Conservation (phyloP, 2,329 filamentous ascomycete species). For the Bertia moriformis region DNA sequence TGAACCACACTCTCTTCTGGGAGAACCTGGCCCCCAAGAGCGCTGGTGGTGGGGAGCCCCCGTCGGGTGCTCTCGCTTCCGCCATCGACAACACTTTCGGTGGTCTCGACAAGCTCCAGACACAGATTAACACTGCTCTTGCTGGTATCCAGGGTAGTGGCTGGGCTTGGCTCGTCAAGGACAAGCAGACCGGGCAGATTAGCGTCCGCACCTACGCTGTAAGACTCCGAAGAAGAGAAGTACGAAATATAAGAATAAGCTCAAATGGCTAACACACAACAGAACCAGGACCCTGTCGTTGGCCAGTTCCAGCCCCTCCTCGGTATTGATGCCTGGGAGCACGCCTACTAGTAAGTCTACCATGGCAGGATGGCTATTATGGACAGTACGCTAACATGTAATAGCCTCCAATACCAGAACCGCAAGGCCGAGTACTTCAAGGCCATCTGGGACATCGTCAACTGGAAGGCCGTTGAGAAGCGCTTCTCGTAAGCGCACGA, state of each 20-base stretch:
- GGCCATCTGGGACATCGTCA: conserved; percentile 86
- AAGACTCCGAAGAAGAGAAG: no score
- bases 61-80: conserved; percentile 36
- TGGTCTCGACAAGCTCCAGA: conserved; percentile 40
- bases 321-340: conserved; percentile 90
- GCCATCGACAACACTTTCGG: conserved; percentile 46
- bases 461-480: conserved; percentile 82
- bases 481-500: conserved; percentile 44
- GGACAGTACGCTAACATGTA: not conserved
- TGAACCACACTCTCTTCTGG: conserved; percentile 58
- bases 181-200: conserved; percentile 40
- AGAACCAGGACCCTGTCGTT: conserved; percentile 76
- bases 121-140: conserved; percentile 47
- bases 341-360: conserved; percentile 61
- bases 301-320: conserved; percentile 71
- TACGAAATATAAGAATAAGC: no score
- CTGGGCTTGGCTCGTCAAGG: conserved; percentile 50
- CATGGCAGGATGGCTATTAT: no score
- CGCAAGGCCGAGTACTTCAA: conserved; percentile 91
- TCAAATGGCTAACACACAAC: no score
- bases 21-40: conserved; percentile 54
- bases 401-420: conserved; percentile 75
- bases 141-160: conserved; percentile 52
- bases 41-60: conserved; percentile 47
- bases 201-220: conserved; percentile 20